phyloP scores from a whole-genome alignment of 495 filamentous ascomycete genomes.

The Margaritispora aquatica region DNA sequence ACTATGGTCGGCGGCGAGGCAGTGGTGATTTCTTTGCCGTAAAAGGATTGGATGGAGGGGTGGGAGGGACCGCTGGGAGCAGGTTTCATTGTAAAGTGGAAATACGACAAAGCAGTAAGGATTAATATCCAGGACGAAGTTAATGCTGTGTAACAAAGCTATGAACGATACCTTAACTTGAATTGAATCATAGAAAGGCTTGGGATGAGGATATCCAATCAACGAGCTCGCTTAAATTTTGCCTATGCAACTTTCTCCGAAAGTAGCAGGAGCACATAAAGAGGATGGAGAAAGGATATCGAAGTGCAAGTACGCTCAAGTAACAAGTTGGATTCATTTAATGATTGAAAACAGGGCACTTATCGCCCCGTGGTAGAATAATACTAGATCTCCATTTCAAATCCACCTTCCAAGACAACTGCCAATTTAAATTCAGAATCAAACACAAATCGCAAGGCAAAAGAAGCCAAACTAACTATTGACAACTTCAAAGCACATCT shows the following conservation, averaged over 20 bases:
- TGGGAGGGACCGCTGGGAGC: neutral
- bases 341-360: constrained; percentile 24
- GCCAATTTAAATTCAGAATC: too few species aligned
- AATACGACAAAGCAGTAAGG: neutral
- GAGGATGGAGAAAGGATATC: neutral
- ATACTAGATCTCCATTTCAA: neutral
- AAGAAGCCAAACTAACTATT: neutral
- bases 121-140: neutral
- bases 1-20: too few species aligned
- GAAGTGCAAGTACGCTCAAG: constrained; percentile 15
- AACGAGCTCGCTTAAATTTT: too few species aligned
- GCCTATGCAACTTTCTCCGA: neutral
- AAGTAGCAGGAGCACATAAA: neutral
- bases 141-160: neutral
- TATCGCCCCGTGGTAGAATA: constrained; percentile 20
- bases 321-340: constrained; percentile 15
- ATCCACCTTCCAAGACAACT: neutral
- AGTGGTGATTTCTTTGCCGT: constrained; percentile 16
- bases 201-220: too few species aligned
- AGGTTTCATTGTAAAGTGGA: neutral
- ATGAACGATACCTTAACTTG: neutral
- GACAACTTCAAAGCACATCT: constrained; percentile 11
- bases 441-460: neutral
- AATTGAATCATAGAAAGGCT: too few species aligned
- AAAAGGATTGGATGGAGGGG: constrained; percentile 49